Evolutionary conservation across 2,329 filamentous ascomycete species (phyloP).

Genomic region (Verticillium alfalfae): DNA sequence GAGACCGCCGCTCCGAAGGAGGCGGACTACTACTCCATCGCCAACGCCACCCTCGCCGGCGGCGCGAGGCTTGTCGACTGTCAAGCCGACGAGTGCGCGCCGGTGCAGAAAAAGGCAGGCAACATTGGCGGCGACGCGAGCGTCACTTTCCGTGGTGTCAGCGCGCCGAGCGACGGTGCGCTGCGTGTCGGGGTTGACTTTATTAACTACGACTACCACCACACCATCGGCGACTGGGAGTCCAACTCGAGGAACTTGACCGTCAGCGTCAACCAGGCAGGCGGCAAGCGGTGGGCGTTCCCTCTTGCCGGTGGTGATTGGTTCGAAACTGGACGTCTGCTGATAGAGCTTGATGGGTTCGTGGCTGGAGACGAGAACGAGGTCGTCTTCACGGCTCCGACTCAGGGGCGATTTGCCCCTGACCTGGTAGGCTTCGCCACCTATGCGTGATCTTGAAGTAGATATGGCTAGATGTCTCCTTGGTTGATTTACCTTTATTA

Average conservation of each 20-base stretch:
- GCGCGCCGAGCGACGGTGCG: constrained; percentile 18
- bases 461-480: neutral
- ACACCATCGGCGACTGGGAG: constrained; percentile 33
- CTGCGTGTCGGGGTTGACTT: constrained; percentile 42
- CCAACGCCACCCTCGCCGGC: constrained; percentile 27
- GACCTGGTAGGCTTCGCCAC: constrained; percentile 34
- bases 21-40: constrained; percentile 36
- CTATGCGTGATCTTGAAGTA: neutral
- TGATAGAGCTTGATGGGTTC: constrained; percentile 39
- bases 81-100: constrained; percentile 29
- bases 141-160: constrained; percentile 27
- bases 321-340: constrained; percentile 40
- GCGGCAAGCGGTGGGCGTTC: constrained; percentile 39
- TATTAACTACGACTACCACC: constrained; percentile 45
- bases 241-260: constrained; percentile 46
- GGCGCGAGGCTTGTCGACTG: constrained; percentile 28
- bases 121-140: constrained; percentile 25
- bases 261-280: constrained; percentile 36
- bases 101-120: constrained; percentile 35
- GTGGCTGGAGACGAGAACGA: constrained; percentile 28
- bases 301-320: constrained; percentile 44
- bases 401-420: constrained; percentile 24
- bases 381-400: constrained; percentile 25
- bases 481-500: no score
- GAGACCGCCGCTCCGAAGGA: constrained; percentile 14